phyloP scores from a whole-genome alignment of 139 green algal genomes.

The Bryopsis sp. region DNA sequence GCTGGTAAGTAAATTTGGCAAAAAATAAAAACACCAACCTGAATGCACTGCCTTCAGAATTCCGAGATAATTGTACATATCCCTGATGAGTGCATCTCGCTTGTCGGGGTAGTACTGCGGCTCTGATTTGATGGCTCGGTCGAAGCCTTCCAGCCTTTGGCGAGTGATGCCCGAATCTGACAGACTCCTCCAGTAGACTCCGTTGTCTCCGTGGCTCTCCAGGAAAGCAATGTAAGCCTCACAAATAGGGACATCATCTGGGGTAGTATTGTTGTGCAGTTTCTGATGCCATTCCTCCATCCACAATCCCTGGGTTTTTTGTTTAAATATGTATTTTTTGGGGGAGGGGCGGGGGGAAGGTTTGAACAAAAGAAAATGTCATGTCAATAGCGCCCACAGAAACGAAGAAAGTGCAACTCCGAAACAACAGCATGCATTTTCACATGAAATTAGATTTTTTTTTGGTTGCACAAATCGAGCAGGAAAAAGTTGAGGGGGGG shows the following conservation, averaged over 20 bases:
- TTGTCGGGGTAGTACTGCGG: constrained; percentile 78
- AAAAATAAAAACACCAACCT: constrained; percentile 45
- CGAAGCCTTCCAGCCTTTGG: constrained; percentile 83
- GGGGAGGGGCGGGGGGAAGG: too few species aligned
- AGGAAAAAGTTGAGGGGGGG: too few species aligned
- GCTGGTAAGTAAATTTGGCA: too few species aligned
- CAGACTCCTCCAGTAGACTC: constrained; percentile 53
- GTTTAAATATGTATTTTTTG: too few species aligned
- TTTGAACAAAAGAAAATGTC: too few species aligned
- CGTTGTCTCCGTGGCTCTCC: constrained; percentile 62
- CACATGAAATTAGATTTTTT: too few species aligned
- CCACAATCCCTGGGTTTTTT: constrained; percentile 61
- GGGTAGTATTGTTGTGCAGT: constrained; percentile 99
- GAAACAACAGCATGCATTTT: too few species aligned
- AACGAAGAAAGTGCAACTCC: too few species aligned
- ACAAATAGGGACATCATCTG: constrained; percentile 97
- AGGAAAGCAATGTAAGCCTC: constrained; percentile 91
- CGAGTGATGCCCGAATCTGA: constrained; percentile 62
- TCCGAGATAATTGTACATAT: constrained; percentile 90
- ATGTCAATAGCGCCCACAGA: too few species aligned
- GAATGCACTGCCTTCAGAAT: constrained; percentile 88
- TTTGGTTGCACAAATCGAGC: too few species aligned
- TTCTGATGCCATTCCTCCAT: constrained; percentile 98
- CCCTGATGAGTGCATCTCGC: constrained; percentile 70
- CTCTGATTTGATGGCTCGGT: constrained; percentile 78